Evolutionary conservation across 176 grass and related monocot genomes (phyloP), one percentile per base, ranked within the genome.

Genomic region (Oryza meyeriana): DNA sequence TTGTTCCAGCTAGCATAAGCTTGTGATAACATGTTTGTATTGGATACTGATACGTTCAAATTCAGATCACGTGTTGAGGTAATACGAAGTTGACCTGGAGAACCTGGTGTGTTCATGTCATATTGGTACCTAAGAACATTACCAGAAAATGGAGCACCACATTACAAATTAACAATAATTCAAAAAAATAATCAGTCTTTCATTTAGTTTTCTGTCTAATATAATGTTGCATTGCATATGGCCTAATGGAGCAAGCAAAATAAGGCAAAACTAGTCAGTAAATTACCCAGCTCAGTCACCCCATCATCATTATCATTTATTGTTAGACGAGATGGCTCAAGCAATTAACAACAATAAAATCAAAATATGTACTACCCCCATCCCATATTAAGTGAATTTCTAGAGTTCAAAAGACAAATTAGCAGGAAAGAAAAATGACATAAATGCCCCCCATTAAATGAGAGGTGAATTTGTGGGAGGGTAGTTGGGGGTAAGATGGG

Each of bases 1-100:
- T 92, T 93, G 79, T 93, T 94, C 95, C 95, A 98, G 86, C 95
- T 98, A 81, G 90, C 88, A 81, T 98, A 98, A 81, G 95, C 95
- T 91, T 98, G 95, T 84, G 92, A 93, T 28, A 98, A 84, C 95
- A 94, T 94, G 73, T 98, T 98, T 85, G 86, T 75, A 77, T 98
- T 98, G 76, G 95, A 94, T 78, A 92, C 90, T 20, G 95, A 94
- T 63, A 98, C 27, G 59, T 94, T 98, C 66, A 94, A 74, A 87
- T 90, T 98, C 61, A 98, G 78, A 84, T 98, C 92, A 39, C 72
- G 83, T 52, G 95, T 98, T 45, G 95, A 98, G 78, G 95, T 91
- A 77, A 98, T 91, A 39, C 95, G 90, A 31, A 98, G 84, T 75
- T 94, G 90, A 28, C 59, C 71, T 48, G 81, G 83, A 83, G 95